phyloP scores from a whole-genome alignment of 2,329 filamentous ascomycete genomes.

The Fonsecaea nubica region DNA sequence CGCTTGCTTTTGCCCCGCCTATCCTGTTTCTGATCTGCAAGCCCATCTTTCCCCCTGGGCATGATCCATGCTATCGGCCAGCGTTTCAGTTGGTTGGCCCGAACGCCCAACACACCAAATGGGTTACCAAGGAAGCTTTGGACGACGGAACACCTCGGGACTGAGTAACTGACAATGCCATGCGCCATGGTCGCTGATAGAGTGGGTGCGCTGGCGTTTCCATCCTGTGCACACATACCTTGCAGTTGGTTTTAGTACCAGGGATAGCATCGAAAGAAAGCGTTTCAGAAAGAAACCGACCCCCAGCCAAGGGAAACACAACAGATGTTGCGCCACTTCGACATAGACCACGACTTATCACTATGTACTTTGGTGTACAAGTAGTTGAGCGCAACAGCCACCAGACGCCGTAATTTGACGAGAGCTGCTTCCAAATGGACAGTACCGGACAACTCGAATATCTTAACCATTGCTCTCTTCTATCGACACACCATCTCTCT shows the following conservation, averaged over 20 bases:
- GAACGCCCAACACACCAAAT: neutral
- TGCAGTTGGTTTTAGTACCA: neutral
- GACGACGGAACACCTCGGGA: slow-evolving; percentile 1
- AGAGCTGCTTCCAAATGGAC: neutral
- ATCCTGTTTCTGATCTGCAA: slow-evolving; percentile 13
- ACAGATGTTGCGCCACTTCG: neutral
- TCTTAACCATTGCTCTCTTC: too few species aligned
- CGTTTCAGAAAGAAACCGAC: slow-evolving; percentile 2
- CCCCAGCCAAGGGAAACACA: neutral
- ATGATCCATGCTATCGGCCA: slow-evolving; percentile 3
- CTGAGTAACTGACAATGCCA: neutral
- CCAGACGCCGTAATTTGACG: neutral
- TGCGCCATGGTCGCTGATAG: neutral
- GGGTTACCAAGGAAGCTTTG: neutral
- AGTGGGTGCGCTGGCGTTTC: neutral
- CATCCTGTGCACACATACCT: neutral
- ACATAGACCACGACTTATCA: neutral
- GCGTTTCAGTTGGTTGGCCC: slow-evolving; percentile 7
- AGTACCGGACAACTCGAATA: too few species aligned
- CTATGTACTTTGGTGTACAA: too few species aligned
- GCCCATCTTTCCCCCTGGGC: neutral
- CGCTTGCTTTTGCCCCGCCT: slow-evolving; percentile 4
- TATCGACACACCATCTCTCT: neutral
- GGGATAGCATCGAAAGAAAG: neutral
- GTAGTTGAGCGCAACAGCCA: neutral